These are phyloP conservation scores for Macrolepiota dolichaula DNA, from an alignment of 768 basidiomycete genomes.

Conservation along the genomic window DNA sequence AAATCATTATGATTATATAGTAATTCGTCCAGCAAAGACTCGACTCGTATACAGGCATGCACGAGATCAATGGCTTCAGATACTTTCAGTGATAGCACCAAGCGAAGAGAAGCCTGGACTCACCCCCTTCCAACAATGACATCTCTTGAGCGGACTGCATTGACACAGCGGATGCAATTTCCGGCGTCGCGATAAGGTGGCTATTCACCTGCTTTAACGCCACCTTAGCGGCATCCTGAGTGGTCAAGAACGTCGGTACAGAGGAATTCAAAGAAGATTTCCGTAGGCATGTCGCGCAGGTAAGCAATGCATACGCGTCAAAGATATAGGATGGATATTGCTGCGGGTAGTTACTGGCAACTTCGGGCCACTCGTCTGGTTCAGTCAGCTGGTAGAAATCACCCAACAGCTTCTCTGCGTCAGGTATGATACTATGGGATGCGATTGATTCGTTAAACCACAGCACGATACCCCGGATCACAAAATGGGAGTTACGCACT, in stretches of 20 bases:
- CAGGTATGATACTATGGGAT: not conserved
- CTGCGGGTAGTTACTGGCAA: not conserved
- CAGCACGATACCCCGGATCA: not conserved
- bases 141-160: not conserved
- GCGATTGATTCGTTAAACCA: not conserved
- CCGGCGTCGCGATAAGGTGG: not conserved
- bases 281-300: not conserved
- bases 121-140: not conserved
- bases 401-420: slow-evolving; percentile 3
- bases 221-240: not conserved
- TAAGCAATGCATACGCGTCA: not conserved
- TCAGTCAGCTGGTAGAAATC: not conserved
- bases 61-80: not conserved
- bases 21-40: not conserved
- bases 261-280: not conserved
- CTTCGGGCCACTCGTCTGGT: not conserved
- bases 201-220: not conserved
- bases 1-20: too few species aligned
- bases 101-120: not conserved
- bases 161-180: not conserved
- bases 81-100: not conserved
- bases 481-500: not conserved
- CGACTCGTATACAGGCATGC: not conserved
- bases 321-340: slow-evolving; percentile 5
- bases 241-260: not conserved